Evolutionary conservation across 352 stramenopile species (phyloP).

Genomic region (Globisporangium perplexum): DNA sequence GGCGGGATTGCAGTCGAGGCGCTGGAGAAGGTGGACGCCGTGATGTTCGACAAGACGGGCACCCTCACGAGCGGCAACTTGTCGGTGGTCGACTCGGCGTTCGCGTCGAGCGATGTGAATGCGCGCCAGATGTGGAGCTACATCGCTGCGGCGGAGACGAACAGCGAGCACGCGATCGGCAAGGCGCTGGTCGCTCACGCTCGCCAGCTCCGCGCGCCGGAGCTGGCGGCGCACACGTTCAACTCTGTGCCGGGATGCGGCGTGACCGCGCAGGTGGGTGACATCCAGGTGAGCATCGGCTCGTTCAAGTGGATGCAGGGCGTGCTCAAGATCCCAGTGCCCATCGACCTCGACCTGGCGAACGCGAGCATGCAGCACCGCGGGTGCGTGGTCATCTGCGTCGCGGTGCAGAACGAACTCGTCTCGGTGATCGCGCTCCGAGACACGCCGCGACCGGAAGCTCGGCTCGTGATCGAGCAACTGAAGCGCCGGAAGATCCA

Average conservation of each 20-base stretch:
- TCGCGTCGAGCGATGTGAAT: neutral
- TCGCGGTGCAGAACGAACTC: slow-evolving; percentile 52
- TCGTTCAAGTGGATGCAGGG: slow-evolving; percentile 70
- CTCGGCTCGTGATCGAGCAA: slow-evolving; percentile 43
- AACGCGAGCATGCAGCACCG: slow-evolving; percentile 44
- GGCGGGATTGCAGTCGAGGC: slow-evolving; percentile 64
- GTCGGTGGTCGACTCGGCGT: slow-evolving; percentile 24
- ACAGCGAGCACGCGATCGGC: slow-evolving; percentile 65
- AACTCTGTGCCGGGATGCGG: slow-evolving; percentile 54
- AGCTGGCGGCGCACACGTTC: slow-evolving; percentile 28
- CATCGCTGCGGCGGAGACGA: slow-evolving; percentile 41
- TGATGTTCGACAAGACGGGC: slow-evolving; percentile 84
- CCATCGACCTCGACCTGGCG: slow-evolving; percentile 28
- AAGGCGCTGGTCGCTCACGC: slow-evolving; percentile 47
- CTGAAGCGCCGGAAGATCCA: slow-evolving; percentile 52
- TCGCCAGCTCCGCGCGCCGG: slow-evolving; percentile 17
- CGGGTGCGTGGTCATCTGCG: slow-evolving; percentile 53
- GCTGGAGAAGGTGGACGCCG: slow-evolving; percentile 51
- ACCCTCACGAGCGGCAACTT: slow-evolving; percentile 64
- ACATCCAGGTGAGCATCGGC: slow-evolving; percentile 31
- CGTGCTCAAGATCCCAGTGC: slow-evolving; percentile 36
- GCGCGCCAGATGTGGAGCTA: slow-evolving; percentile 30
- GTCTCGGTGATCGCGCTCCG: slow-evolving; percentile 44
- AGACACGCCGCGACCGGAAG: slow-evolving; percentile 46
- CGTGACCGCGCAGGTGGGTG: slow-evolving; percentile 35